Evolutionary conservation across 805 yeast genomes (phyloP).

Genomic region (Kluyveromyces lactis): DNA sequence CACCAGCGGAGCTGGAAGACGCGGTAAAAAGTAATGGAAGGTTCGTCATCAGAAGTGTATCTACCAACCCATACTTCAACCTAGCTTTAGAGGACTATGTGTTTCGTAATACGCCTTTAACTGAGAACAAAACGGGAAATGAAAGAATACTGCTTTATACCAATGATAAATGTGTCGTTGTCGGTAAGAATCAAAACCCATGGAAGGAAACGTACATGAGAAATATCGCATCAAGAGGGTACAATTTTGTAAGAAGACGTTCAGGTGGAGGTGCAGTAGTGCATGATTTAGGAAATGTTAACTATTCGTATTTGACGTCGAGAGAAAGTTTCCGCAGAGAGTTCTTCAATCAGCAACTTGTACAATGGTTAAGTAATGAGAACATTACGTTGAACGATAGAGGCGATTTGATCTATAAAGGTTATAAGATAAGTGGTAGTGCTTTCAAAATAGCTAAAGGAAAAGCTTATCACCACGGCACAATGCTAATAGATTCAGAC

Average conservation of each 20-base stretch:
- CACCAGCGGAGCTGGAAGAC: conserved; percentile 16
- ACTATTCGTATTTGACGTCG: conserved; percentile 72
- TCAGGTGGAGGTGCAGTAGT: conserved; percentile 98
- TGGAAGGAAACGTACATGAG: conserved; percentile 76
- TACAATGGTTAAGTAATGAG: conserved; percentile 22
- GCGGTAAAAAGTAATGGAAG: conserved; percentile 38
- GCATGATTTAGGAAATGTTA: conserved; percentile 84
- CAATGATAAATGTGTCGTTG: conserved; percentile 79
- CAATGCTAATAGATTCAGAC: conserved; percentile 72
- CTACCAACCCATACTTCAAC: conserved; percentile 63
- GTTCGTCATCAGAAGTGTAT: conserved; percentile 41
- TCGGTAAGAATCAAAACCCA: conserved; percentile 95
- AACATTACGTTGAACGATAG: conserved; percentile 52
- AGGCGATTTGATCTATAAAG: conserved; percentile 64
- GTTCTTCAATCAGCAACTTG: conserved; percentile 43
- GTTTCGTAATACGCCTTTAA: conserved; percentile 51
- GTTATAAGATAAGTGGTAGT: conserved; percentile 76
- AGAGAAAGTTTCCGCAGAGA: conserved; percentile 56
- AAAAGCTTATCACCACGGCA: conserved; percentile 89
- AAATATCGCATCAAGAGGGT: conserved; percentile 37
- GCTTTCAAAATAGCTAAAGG: conserved; percentile 83
- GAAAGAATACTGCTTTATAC: conserved; percentile 63
- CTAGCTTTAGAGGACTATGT: conserved; percentile 76
- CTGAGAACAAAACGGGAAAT: conserved; percentile 23
- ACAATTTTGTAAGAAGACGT: conserved; percentile 68